Evolutionary conservation across 768 basidiomycete genomes (phyloP).

Genomic region (Tulasnella sp.): DNA sequence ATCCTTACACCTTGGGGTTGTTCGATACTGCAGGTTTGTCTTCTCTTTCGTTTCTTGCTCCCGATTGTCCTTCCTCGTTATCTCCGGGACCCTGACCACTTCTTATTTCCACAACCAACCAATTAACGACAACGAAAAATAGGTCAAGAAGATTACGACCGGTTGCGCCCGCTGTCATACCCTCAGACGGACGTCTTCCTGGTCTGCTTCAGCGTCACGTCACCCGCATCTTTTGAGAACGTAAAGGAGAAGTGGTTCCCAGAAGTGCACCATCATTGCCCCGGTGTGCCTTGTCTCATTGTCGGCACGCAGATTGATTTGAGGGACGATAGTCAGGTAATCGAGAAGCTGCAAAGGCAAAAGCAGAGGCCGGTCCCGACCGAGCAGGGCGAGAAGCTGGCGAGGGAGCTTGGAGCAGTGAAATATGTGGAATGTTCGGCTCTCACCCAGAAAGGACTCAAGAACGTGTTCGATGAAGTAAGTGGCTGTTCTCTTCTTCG

Average conservation of each 20-base stretch:
- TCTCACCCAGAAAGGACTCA: constrained; percentile 96
- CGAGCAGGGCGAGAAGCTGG: constrained; percentile 88
- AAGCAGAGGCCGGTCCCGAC: constrained; percentile 86
- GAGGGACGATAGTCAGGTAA: constrained; percentile 83
- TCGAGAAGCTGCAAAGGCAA: constrained; percentile 91
- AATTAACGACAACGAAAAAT: too few relatives aligned
- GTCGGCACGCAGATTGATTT: constrained; percentile 98
- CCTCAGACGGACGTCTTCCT: constrained; percentile 99
- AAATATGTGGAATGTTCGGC: constrained; percentile 99
- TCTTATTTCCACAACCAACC: too few relatives aligned
- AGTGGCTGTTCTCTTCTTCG: constrained; percentile 25
- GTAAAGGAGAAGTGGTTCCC: constrained; percentile 99
- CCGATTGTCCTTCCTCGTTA: not conserved
- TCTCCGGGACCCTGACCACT: not conserved
- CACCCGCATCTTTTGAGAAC: constrained; percentile 98
- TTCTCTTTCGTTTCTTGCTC: not conserved
- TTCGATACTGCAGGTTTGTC: constrained; percentile 94
- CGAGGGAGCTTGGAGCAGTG: constrained; percentile 94
- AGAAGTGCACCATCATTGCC: constrained; percentile 99
- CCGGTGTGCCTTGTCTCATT: constrained; percentile 96
- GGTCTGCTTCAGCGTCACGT: constrained; percentile 98
- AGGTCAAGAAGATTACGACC: constrained; percentile 99
- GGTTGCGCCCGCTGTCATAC: constrained; percentile 96
- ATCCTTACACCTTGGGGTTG: constrained; percentile 94
- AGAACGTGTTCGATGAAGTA: constrained; percentile 99